Base-by-base conservation (phyloP, 345 rosid genomes). In the Eucalyptus curtisii region DNA sequence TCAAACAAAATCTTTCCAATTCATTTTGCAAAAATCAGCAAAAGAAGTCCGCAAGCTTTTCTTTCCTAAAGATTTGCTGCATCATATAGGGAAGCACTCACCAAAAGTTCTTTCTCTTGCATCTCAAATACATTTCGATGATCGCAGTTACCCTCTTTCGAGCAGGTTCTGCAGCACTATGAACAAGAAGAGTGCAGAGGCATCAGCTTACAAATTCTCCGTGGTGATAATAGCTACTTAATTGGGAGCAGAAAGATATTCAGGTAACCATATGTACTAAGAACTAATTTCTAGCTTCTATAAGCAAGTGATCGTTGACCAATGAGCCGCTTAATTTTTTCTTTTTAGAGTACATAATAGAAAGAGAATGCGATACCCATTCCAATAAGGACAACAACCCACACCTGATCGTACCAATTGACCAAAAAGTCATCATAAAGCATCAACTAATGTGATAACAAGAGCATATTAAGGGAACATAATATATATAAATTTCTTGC, bases 71-170 rank as follows among this genome's bases (percentile, higher is more conserved):
- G 45, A 86, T 42, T 81, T 9, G 10, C 47, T 22, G 85, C 64
- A 79, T 44, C 30, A 7, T 86, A 59, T 66, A 80, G 25, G 71
- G 76, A 85, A 19, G 87, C 88, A 57, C 97, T 87, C 88, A 96
- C 99, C 91, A 89, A 87, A 47, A 98, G 97, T 92, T 98, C 98
- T 86, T 92, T 94, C 92, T 95, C 96, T 91, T 97, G 99, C 92
- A 92, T 87, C 91, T 93, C 87, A 87, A 98, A 89, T 88, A 93
- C 87, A 90, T 89, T 91, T 92, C 87, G 89, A 89, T 93, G 97
- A 79, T 92, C 91, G 89, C 90, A 86, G 49, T 88, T 93, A 33
- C 89, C 95, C 85, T 92, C 92, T 66, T 88, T 89, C 45, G 42
- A 68, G 94, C 93, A 90, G 90, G 90, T 91, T 88, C 89, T 94